These are phyloP conservation scores for Cladosporium colombiae DNA, from an alignment of 2,329 filamentous ascomycete genomes.

Conservation along the genomic window DNA sequence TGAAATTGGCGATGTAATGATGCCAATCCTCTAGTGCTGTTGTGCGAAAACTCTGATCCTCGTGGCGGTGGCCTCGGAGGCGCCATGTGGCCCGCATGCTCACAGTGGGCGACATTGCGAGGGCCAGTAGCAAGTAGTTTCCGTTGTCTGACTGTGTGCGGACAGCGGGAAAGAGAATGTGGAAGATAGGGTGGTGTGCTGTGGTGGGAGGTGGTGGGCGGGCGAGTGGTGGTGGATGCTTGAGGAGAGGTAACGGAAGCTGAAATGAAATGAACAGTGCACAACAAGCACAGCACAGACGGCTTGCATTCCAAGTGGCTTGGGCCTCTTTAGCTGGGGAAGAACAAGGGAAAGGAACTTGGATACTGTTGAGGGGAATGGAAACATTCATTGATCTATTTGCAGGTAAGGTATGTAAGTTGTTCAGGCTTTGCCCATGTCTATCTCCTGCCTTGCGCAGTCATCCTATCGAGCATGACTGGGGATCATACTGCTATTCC, in stretches of 20 bases:
- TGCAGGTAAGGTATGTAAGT: background rate
- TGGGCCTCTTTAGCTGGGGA: background rate
- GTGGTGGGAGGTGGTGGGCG: background rate
- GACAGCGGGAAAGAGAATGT: background rate
- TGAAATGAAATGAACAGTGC: background rate
- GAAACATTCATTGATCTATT: background rate
- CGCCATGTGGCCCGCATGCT: background rate
- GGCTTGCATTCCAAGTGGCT: background rate
- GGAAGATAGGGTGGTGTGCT: background rate
- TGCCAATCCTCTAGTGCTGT: background rate
- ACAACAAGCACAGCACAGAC: background rate
- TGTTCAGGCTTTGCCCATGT: background rate
- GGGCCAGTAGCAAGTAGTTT: background rate
- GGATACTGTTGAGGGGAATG: background rate
- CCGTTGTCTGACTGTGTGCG: background rate
- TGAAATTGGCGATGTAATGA: background rate
- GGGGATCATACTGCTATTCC: background rate
- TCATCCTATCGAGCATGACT: background rate
- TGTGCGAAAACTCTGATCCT: background rate
- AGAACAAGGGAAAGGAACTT: background rate
- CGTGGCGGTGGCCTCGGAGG: background rate
- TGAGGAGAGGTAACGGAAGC: background rate
- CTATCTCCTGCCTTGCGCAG: background rate
- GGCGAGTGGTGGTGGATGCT: background rate
- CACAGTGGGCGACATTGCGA: background rate